Evolutionary conservation across 305 asterid species (phyloP), one percentile per base, ranked within the genome.

Genomic region (Fraxinus baroniana): DNA sequence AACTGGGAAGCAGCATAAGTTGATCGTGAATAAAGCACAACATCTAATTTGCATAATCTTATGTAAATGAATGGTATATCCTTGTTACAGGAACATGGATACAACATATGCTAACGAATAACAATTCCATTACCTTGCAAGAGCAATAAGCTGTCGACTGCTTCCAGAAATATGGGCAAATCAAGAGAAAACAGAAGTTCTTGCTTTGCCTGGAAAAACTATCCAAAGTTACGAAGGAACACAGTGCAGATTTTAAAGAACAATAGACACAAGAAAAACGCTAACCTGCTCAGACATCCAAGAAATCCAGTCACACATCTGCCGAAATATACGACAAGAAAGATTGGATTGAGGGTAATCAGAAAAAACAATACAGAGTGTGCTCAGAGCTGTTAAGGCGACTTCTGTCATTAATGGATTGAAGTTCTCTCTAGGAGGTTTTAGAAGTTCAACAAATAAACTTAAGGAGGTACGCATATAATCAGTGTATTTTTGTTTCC

Each of bases 241-340:
- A 72, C 2, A 74, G 49, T 49, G 70, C 57, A 77, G 35, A 46
- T 78, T 33, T 77, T 70, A 81, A 81, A 74, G 81, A 80, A 44
- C 49, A 79, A 24, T 78, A 44, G 77, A 77, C 41, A 18, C 52
- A 55, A 32, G 37, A 66, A 68, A 79, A 64, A 74, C 18, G 52
- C 88, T 81, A 85, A 94, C 99, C 98, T 94, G 97, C 86, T 90
- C 93, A 85, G 66, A 82, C 82, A 96, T 85, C 99, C 99, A 96
- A 81, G 87, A 89, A 76, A 93, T 87, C 99, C 99, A 96, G 83
- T 87, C 85, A 82, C 81, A 55, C 90, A 93, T 91, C 87, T 85
- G 88, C 89, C 77, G 92, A 84, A 89, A 90, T 86, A 92, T 86
- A 78, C 81, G 28, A 83, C 81, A 76, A n/a, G 94, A 88, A 86